phyloP scores from a whole-genome alignment of 73 alveolate species.

The Breviolum minutum region DNA sequence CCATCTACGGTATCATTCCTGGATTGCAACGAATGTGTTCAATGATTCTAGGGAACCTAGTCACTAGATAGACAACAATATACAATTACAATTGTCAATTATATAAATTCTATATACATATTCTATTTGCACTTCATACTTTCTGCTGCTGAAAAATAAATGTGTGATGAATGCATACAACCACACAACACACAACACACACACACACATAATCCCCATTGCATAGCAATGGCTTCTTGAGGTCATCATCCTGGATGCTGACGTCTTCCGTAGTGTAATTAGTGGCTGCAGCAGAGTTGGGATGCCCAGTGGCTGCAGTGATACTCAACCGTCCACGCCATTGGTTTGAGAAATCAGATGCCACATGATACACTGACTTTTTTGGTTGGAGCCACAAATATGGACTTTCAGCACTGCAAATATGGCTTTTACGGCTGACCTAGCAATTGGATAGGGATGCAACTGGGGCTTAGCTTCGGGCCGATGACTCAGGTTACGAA shows the following conservation, averaged over 20 bases:
- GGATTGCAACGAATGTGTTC: too few relatives aligned
- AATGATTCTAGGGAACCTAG: too few relatives aligned
- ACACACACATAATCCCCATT: too few relatives aligned
- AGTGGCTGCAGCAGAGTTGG: conserved; percentile 62
- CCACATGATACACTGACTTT: too few relatives aligned
- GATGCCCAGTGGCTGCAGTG: neutral
- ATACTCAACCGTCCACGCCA: neutral
- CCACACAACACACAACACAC: too few relatives aligned
- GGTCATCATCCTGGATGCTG: conserved; percentile 67
- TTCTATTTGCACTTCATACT: too few relatives aligned
- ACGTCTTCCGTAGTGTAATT: conserved; percentile 37
- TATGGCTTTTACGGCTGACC: neutral
- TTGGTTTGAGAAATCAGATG: neutral
- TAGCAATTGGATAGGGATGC: neutral
- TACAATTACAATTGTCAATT: too few relatives aligned
- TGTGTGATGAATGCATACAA: too few relatives aligned
- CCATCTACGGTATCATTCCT: too few relatives aligned
- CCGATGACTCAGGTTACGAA: conserved; percentile 1
- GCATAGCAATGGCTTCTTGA: neutral
- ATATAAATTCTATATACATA: too few relatives aligned
- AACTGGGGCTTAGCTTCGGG: neutral
- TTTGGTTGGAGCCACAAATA: neutral
- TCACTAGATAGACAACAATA: too few relatives aligned
- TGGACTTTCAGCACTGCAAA: neutral
- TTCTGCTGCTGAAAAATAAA: too few relatives aligned